phyloP scores from a whole-genome alignment of 139 green algal genomes.

The Zygnema cylindricum region DNA sequence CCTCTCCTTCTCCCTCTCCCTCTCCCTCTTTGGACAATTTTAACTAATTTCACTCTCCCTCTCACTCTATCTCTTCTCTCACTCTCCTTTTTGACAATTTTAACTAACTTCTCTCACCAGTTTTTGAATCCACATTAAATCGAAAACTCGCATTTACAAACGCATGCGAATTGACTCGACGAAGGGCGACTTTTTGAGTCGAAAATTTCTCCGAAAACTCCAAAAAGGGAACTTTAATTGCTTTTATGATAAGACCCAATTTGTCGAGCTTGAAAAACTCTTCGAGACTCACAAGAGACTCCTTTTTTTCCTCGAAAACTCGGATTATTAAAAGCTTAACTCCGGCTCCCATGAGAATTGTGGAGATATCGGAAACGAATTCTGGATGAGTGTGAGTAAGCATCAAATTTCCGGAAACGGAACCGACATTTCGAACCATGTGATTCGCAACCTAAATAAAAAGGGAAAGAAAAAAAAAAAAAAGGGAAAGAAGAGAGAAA shows the following conservation, averaged over 20 bases:
- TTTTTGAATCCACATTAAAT: constrained; percentile 25
- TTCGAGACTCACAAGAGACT: background rate
- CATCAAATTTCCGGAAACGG: constrained; percentile 75
- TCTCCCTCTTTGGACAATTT: too few relatives aligned
- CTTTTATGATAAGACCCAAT: background rate
- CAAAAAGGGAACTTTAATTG: constrained; percentile 7
- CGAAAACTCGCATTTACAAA: constrained; percentile 58
- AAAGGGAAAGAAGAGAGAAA: background rate
- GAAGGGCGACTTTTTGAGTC: constrained; percentile 10
- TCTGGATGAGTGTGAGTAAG: constrained; percentile 49
- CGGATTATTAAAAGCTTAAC: background rate
- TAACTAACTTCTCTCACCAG: background rate
- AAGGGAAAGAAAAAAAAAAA: constrained; percentile 2
- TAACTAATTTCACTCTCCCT: too few relatives aligned
- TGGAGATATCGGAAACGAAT: constrained; percentile 55
- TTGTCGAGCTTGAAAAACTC: constrained; percentile 12
- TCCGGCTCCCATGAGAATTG: constrained; percentile 21
- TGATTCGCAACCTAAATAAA: constrained; percentile 67
- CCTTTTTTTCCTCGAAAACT: background rate
- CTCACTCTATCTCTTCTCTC: too few relatives aligned
- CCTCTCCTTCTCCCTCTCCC: too few relatives aligned
- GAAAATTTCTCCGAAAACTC: background rate
- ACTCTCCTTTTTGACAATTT: too few relatives aligned
- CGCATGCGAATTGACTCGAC: constrained; percentile 49
- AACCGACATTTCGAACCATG: constrained; percentile 74